Base-by-base conservation (phyloP, 1,284 basidiomycete genomes). In the Trametes pubescens region DNA sequence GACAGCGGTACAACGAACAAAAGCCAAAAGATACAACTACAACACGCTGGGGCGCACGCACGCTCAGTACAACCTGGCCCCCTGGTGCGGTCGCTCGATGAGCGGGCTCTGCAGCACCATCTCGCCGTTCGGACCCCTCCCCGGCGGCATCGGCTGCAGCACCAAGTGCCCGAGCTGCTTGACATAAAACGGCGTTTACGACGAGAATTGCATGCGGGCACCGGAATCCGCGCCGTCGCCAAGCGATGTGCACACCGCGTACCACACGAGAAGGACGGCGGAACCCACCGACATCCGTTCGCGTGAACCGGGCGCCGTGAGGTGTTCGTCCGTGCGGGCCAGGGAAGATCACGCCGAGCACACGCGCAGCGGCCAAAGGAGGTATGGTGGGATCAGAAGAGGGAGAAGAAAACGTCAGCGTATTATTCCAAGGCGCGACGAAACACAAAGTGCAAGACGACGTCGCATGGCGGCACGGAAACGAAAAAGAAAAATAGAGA, bases 201-300 rank as follows among this genome's bases (percentile, higher is more conserved):
- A 43, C 16, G 56, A 57, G 14, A 49, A 61, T 22, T 51, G 48
- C 58, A 60, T 44, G 4, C 46, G 51, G 11, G 37, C 44, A 2
- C 48, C 37, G 9, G 55, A 46, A 35, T 62, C 57, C 49, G 21
- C 48, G 22, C 47, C 64, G 44, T 56, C 57, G 21, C 51, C 60
- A 34, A 61, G 37, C 29, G 60, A 59, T 7, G 51, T 43, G 11
- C 49, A 52, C 34, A 53, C n/a, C 14, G 57, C 52, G 40, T 47
- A 57, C 48, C 61, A 51, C 22, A 37, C 44, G 11, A 56, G 7
- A 13, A 56, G 22, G 13, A 61, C 40, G 24, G 44, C 49, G 9
- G 53, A 21, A 35, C 64, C 64, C 48, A 65, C 38, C 4, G 64
- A 51, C 21, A 53, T 34, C 64, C 64, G 57, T 56, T 59, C n/a